Base-by-base conservation (phyloP, 495 filamentous ascomycete species). In the Aspergillus coremiiformis region DNA sequence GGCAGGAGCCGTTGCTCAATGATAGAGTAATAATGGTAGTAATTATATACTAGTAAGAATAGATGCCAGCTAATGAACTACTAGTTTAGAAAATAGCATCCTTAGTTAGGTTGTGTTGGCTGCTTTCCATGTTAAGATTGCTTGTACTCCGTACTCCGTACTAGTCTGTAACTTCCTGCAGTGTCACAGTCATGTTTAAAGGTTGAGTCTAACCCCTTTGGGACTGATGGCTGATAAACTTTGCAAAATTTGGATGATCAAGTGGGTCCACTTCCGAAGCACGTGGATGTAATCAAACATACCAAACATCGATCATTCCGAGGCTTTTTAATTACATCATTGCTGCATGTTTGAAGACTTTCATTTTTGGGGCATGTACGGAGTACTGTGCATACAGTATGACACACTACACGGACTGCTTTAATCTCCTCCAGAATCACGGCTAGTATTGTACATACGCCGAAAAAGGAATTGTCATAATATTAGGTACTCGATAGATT, bases 251-350 rank as follows among this genome's bases (percentile, higher is more conserved):
- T 42, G 43, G 60, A 51, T 52, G 49, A 60, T 59, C 60, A 50
- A 51, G 60, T 67, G 66, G 70, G 66, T 54, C 59, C 39, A 44
- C 48, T 39, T 60, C 48, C 47, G 26, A 44, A 26, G 55, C 70
- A 72, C 69, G 69, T 72, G 68, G 68, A 49, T 50, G 20, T 8
- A 22, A 17, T 47, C 62, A 68, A 68, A 66, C 68, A 57, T 5
- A 54, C 53, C 63, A 67, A 66, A 65, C 58, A 49, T 51, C 12
- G 32, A 20, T 19, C 21, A 30, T 53, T 51, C 46, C 37, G 14
- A 35, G 32, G 2, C 1, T 15, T 2, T 10, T 29, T 53, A 55
- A 65, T 66, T 61, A 66, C 55, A 53, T 53, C 45, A 49, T 49
- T 43, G 30, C 19, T 20, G 20, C 27, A n/a, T 29, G 35, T 20